Percentiles rank a stretch among this genome's conserved stretches.
phyloP scores from a whole-genome alignment of 78 protist genomes.

The Salpingoeca rosetta region DNA sequence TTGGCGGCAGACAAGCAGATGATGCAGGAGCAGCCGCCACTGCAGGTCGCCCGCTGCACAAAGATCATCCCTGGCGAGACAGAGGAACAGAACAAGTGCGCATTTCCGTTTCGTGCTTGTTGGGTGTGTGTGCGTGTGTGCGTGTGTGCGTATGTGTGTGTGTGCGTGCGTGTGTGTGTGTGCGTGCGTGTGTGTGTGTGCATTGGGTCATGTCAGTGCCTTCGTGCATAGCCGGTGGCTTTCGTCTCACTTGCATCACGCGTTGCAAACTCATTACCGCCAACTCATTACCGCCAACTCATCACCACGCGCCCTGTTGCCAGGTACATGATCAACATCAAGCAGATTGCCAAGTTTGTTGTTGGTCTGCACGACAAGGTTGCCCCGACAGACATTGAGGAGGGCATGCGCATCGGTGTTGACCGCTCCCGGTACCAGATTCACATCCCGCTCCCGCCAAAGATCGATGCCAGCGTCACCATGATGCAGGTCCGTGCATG shows the following conservation, averaged over 20 bases:
- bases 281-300: too few species aligned
- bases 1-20: slow-evolving; percentile 81
- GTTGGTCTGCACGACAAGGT: slow-evolving; percentile 95
- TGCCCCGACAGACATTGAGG: slow-evolving; percentile 98
- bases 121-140: too few species aligned
- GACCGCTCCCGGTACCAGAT: slow-evolving; percentile 93
- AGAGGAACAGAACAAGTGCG: slow-evolving; percentile 50
- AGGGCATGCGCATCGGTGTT: slow-evolving; percentile 98
- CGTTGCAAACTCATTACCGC: too few species aligned
- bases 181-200: too few species aligned
- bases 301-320: too few species aligned
- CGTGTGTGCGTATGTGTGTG: too few species aligned
- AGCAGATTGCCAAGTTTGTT: slow-evolving; percentile 96
- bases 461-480: slow-evolving; percentile 98
- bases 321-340: slow-evolving; percentile 89
- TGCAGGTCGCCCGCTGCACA: slow-evolving; percentile 97
- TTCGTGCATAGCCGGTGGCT: too few species aligned
- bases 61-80: slow-evolving; percentile 81
- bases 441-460: slow-evolving; percentile 98
- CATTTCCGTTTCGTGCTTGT: too few species aligned
- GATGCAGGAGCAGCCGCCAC: slow-evolving; percentile 84
- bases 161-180: too few species aligned
- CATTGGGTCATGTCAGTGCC: too few species aligned
- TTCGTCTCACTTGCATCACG: too few species aligned
- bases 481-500: too few species aligned